These are phyloP conservation scores for Drosera capensis DNA, from an alignment of 148 eudicot genomes.

Conservation along the genomic window DNA sequence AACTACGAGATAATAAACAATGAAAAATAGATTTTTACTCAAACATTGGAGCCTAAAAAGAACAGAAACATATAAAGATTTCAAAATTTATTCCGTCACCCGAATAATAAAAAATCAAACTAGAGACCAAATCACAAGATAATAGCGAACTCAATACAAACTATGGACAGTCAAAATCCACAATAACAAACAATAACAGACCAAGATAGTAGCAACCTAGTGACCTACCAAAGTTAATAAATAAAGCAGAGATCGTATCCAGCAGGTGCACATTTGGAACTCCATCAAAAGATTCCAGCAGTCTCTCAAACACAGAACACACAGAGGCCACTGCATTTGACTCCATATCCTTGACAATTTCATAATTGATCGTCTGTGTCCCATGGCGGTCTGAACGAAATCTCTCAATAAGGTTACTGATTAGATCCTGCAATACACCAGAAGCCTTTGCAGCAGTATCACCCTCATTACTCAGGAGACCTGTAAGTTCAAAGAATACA, in stretches of 20 bases:
- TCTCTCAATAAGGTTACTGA: conserved; percentile 23
- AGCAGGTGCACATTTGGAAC: conserved; percentile 46
- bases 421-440: conserved; percentile 38
- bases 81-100: no score
- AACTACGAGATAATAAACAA: no score
- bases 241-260: conserved; percentile 45
- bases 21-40: no score
- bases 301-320: conserved; percentile 34
- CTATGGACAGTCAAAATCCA: no score
- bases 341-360: conserved; percentile 16
- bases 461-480: conserved; percentile 47
- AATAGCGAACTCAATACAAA: no score
- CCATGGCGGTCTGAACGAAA: conserved; percentile 9
- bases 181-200: no score
- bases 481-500: no score
- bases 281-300: conserved; percentile 22
- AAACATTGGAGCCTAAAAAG: no score
- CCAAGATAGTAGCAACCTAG: no score
- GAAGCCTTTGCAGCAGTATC: conserved; percentile 40
- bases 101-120: no score
- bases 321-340: conserved; percentile 31
- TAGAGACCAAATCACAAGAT: no score
- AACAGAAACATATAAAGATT: no score
- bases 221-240: conserved; percentile 67
- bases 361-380: conserved; percentile 15